phyloP scores from a whole-genome alignment of 2,329 filamentous ascomycete genomes.

The Cadophora luteo-olivacea region DNA sequence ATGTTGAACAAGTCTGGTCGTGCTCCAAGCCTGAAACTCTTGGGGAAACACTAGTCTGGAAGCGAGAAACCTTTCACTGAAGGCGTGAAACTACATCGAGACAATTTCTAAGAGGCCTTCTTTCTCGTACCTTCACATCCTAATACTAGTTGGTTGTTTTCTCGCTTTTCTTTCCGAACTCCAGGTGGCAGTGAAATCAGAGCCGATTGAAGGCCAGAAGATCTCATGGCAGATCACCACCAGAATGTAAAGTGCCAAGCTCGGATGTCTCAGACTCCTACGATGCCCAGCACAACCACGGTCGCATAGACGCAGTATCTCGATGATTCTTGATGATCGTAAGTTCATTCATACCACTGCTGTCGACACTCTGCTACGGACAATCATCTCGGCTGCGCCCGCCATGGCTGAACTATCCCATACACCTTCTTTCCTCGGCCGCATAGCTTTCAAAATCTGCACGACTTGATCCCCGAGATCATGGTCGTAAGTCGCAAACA shows the following conservation, averaged over 20 bases:
- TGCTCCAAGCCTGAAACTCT: slow-evolving; percentile 1
- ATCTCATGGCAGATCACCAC: background rate
- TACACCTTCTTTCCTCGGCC: background rate
- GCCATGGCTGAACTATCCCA: background rate
- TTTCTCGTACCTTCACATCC: background rate
- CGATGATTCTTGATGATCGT: background rate
- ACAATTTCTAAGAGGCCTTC: background rate
- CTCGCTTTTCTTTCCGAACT: background rate
- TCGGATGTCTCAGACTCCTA: background rate
- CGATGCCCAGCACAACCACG: too few species aligned
- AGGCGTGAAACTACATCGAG: background rate
- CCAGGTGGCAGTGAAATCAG: background rate
- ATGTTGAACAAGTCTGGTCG: background rate
- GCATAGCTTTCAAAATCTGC: background rate
- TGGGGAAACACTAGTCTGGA: background rate
- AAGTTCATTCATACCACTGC: background rate
- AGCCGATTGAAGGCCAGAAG: background rate
- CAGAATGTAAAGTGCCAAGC: background rate
- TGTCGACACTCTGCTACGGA: background rate
- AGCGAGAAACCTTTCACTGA: background rate
- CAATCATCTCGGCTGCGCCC: background rate
- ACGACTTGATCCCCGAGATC: background rate
- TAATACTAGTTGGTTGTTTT: background rate
- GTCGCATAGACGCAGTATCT: background rate
- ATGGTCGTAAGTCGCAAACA: background rate